Evolutionary conservation across 495 filamentous ascomycete genomes (phyloP).

Genomic region (Tuber umbilicatum): DNA sequence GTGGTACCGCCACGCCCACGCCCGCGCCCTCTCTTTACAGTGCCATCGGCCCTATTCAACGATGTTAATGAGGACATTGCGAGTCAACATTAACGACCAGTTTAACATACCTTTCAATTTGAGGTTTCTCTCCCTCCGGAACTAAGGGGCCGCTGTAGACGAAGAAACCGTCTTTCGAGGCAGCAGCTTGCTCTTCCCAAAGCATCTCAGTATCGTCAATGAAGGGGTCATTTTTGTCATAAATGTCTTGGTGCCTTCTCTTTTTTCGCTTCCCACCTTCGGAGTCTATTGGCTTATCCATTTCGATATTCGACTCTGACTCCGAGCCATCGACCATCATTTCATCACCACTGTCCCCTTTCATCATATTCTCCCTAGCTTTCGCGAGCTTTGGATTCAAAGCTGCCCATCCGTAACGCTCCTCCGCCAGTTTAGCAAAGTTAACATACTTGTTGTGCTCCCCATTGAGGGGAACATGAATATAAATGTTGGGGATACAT

Average conservation of each 20-base stretch:
- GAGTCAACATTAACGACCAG: neutral
- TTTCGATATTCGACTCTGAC: constrained; percentile 63
- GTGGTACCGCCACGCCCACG: constrained; percentile 55
- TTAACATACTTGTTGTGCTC: constrained; percentile 85
- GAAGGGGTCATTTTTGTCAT: constrained; percentile 93
- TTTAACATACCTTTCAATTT: constrained; percentile 59
- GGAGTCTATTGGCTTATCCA: constrained; percentile 52
- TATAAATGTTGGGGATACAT: constrained; percentile 68
- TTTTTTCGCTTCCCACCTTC: constrained; percentile 58
- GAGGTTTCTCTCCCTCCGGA: constrained; percentile 81
- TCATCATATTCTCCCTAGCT: constrained; percentile 54
- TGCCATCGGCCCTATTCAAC: constrained; percentile 60
- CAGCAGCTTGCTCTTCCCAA: constrained; percentile 92
- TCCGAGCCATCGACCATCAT: constrained; percentile 63
- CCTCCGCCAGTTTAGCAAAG: constrained; percentile 87
- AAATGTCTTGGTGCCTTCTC: constrained; percentile 86
- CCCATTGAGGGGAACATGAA: constrained; percentile 72
- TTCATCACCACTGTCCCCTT: constrained; percentile 62
- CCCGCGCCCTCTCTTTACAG: constrained; percentile 58
- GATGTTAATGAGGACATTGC: constrained; percentile 39
- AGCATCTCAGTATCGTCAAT: constrained; percentile 93
- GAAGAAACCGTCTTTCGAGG: constrained; percentile 86
- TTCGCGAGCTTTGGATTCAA: constrained; percentile 85
- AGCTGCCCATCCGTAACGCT: constrained; percentile 88
- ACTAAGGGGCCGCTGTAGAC: constrained; percentile 81